Evolutionary conservation across 768 basidiomycete species (phyloP).

Genomic region (Candolleomyces efflorescens): DNA sequence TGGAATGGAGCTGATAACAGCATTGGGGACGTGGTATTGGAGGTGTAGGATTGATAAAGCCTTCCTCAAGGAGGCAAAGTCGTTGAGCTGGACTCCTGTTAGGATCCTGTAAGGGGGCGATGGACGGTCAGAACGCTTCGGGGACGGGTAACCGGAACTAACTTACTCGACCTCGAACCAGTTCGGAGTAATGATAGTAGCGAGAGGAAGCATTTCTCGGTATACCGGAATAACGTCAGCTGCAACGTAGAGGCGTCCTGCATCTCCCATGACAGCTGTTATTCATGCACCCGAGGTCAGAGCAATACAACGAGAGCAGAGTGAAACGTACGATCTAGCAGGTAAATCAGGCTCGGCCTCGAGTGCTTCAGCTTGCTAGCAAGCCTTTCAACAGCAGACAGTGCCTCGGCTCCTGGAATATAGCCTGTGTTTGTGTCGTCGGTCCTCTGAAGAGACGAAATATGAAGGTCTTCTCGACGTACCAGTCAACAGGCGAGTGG

Average conservation of each 20-base stretch:
- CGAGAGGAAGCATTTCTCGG: slow-evolving; percentile 69
- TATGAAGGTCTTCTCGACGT: slow-evolving; percentile 5
- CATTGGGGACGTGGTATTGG: slow-evolving; percentile 73
- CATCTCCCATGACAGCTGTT: slow-evolving; percentile 91
- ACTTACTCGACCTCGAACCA: slow-evolving; percentile 96
- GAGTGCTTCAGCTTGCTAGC: slow-evolving; percentile 55
- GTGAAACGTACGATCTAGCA: slow-evolving; percentile 78
- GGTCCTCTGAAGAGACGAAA: not conserved
- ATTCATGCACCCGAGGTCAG: not conserved
- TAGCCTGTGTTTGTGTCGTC: slow-evolving; percentile 52
- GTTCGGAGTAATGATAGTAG: slow-evolving; percentile 94
- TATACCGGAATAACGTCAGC: slow-evolving; percentile 86
- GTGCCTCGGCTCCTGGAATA: slow-evolving; percentile 78
- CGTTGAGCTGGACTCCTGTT: slow-evolving; percentile 66
- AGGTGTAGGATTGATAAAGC: slow-evolving; percentile 75
- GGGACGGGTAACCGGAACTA: not conserved
- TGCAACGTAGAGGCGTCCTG: slow-evolving; percentile 85
- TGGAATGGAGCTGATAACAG: slow-evolving; percentile 90
- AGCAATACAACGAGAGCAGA: not conserved
- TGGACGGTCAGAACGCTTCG: slow-evolving; percentile 21
- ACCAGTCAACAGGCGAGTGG: slow-evolving; percentile 80
- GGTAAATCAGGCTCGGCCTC: slow-evolving; percentile 67
- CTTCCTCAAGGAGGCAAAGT: slow-evolving; percentile 56
- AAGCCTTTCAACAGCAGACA: slow-evolving; percentile 60
- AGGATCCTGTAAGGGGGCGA: slow-evolving; percentile 50